Evolutionary conservation across 176 grass and related monocot genomes (phyloP).

Genomic region (Avena eriantha): DNA sequence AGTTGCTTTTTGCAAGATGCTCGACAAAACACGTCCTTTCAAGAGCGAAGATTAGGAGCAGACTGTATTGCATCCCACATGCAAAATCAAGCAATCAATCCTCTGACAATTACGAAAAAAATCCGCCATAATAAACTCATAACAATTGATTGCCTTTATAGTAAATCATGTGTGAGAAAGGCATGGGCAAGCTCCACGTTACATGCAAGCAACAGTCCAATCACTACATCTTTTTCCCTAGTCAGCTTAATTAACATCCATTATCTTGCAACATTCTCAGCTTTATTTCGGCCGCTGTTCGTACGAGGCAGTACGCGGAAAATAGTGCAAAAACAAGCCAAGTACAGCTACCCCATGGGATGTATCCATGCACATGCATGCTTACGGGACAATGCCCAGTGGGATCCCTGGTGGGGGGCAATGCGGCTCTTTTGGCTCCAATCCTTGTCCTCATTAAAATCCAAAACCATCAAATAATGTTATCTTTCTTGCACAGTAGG

Average conservation of each 20-base stretch:
- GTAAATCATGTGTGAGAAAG: conserved; percentile 21
- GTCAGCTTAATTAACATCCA: conserved; percentile 23
- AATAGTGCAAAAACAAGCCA: conserved; percentile 36
- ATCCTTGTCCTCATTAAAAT: conserved; percentile 60
- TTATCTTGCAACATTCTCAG: neutral
- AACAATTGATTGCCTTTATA: conserved; percentile 8
- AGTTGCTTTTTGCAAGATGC: conserved; percentile 24
- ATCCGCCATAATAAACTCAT: neutral
- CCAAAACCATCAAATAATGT: conserved; percentile 51
- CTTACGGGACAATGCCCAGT: conserved; percentile 49
- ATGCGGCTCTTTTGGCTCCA: conserved; percentile 47
- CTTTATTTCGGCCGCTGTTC: conserved; percentile 4
- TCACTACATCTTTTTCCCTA: neutral
- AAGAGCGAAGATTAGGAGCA: neutral
- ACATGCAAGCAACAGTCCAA: conserved; percentile 49
- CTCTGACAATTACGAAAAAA: conserved; percentile 10
- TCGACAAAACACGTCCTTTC: neutral
- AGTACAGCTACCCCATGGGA: conserved; percentile 29
- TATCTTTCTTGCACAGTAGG: no score
- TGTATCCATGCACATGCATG: conserved; percentile 47
- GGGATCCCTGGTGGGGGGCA: conserved; percentile 52
- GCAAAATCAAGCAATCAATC: conserved; percentile 22
- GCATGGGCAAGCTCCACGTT: conserved; percentile 50
- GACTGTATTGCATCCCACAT: conserved; percentile 23
- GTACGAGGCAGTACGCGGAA: conserved; percentile 41